Conservation (phyloP, 1,284 basidiomycete genomes). For the Neotropicomus parvogracilis region DNA sequence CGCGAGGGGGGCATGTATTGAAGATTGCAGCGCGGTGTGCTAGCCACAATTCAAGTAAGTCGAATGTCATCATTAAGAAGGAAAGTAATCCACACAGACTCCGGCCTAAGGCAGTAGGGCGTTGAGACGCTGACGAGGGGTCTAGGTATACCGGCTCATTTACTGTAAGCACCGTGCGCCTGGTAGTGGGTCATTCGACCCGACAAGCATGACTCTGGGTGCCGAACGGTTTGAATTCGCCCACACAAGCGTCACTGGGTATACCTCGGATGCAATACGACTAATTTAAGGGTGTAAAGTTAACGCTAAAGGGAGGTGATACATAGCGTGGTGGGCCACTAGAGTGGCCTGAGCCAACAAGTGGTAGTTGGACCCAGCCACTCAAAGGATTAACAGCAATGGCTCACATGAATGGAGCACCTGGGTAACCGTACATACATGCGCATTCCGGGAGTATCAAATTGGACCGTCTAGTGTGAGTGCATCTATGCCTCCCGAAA, state of each 20-base stretch:
- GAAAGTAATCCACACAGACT: conserved; percentile 60
- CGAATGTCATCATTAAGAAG: conserved; percentile 56
- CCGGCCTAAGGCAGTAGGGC: too few species aligned
- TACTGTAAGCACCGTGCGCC: conserved; percentile 61
- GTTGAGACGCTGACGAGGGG: conserved; percentile 64
- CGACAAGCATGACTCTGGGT: conserved; percentile 70
- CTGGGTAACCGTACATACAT: too few species aligned
- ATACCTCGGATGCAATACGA: not conserved
- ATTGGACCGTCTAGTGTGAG: too few species aligned
- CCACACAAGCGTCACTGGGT: conserved; percentile 39
- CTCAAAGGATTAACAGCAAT: too few species aligned
- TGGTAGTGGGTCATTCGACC: too few species aligned
- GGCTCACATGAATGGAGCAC: too few species aligned
- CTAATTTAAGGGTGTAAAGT: too few species aligned
- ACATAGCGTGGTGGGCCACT: conserved; percentile 60
- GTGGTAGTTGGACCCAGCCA: too few species aligned
- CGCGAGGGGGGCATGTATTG: conserved; percentile 23
- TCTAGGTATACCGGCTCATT: conserved; percentile 52
- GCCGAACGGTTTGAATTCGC: conserved; percentile 66
- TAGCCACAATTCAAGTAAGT: conserved; percentile 57
- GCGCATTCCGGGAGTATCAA: too few species aligned
- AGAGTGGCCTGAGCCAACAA: conserved; percentile 42
- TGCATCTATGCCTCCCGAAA: conserved; percentile 51
- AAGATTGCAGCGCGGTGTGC: not conserved
- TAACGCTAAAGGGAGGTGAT: too few species aligned